These are phyloP conservation scores for Vitis rotundifolia DNA, from an alignment of 164 flowering plant species.

Conservation along the genomic window DNA sequence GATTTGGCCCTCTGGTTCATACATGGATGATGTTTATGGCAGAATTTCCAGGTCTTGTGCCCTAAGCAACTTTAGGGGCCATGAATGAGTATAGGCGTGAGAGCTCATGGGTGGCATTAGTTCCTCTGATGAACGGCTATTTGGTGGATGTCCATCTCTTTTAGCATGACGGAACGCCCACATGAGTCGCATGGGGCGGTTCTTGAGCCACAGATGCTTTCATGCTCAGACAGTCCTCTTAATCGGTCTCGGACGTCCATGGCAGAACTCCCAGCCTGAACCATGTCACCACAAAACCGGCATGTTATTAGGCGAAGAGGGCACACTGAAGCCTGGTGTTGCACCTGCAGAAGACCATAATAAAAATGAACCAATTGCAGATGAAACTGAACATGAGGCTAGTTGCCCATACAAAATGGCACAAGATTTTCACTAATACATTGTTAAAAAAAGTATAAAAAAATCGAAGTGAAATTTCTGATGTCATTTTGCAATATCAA, in stretches of 20 bases:
- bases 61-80: background rate
- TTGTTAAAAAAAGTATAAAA: too few species aligned
- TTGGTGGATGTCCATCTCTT: slow-evolving; percentile 97
- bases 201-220: slow-evolving; percentile 88
- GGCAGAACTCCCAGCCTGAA: slow-evolving; percentile 74
- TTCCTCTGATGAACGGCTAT: slow-evolving; percentile 79
- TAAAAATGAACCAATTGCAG: background rate
- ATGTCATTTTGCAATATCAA: too few species aligned
- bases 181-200: slow-evolving; percentile 96
- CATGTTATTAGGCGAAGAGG: slow-evolving; percentile 83
- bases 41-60: too few species aligned
- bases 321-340: slow-evolving; percentile 77
- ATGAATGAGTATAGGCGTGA: background rate
- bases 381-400: background rate
- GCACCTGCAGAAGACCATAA: slow-evolving; percentile 49
- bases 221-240: slow-evolving; percentile 88
- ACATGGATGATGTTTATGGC: too few species aligned
- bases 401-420: too few species aligned
- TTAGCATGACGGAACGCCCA: slow-evolving; percentile 94
- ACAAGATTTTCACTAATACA: too few species aligned
- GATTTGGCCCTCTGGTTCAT: too few species aligned
- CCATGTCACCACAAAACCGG: slow-evolving; percentile 93
- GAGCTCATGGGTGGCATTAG: slow-evolving; percentile 11
- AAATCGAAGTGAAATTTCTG: too few species aligned
- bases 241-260: slow-evolving; percentile 69